phyloP scores from a whole-genome alignment of 1,284 basidiomycete species.

The Leccinum huronense region DNA sequence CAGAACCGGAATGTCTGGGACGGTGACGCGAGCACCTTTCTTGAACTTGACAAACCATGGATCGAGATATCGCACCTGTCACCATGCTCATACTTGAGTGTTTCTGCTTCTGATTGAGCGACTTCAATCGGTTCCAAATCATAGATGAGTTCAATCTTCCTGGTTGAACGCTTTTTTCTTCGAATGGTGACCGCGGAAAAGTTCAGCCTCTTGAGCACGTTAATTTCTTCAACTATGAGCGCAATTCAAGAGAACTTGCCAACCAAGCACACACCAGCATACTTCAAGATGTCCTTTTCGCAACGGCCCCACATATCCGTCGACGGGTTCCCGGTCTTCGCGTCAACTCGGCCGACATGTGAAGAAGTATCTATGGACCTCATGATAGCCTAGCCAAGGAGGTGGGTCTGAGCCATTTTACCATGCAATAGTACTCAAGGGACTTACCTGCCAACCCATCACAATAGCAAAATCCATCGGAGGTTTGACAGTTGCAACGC shows the following conservation, averaged over 20 bases:
- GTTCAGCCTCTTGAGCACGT: conserved; percentile 76
- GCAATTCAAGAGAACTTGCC: conserved; percentile 49
- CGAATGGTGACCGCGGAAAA: conserved; percentile 97
- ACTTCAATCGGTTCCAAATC: conserved; percentile 97
- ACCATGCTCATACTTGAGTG: conserved; percentile 96
- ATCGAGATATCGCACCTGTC: conserved; percentile 96
- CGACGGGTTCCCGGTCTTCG: conserved; percentile 95
- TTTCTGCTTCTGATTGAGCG: conserved; percentile 85
- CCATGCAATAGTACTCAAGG: not conserved
- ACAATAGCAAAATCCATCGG: conserved; percentile 99
- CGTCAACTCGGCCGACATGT: conserved; percentile 98
- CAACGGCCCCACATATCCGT: conserved; percentile 94
- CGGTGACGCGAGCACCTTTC: conserved; percentile 91
- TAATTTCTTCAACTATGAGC: conserved; percentile 8
- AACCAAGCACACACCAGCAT: conserved; percentile 95
- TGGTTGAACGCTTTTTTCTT: conserved; percentile 97
- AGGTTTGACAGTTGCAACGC: conserved; percentile 71
- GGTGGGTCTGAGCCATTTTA: conserved; percentile 18
- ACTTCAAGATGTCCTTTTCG: conserved; percentile 90
- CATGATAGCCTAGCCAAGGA: conserved; percentile 79
- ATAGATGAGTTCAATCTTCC: conserved; percentile 92
- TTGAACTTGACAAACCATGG: conserved; percentile 99
- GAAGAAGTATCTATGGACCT: conserved; percentile 74
- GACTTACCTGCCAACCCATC: conserved; percentile 89
- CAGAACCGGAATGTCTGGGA: conserved; percentile 96